Conservation (phyloP, 257 asterid genomes). For the Solanum bulbocastanum region DNA sequence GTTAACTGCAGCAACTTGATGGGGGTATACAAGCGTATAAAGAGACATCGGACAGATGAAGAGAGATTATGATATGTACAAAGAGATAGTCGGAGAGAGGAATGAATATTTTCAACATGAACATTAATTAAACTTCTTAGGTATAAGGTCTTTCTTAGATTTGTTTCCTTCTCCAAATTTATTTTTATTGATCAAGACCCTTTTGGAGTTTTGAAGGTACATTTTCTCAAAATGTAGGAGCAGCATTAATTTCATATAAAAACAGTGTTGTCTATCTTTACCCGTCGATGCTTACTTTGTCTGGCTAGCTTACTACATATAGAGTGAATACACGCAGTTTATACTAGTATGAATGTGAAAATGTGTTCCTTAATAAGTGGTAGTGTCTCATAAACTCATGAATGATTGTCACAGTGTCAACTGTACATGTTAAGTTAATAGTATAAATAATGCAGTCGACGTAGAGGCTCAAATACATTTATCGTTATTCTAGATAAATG, state of each 20-base stretch:
- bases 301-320: background rate
- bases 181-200: background rate
- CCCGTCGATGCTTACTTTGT: background rate
- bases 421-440: background rate
- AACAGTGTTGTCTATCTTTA: background rate
- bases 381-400: background rate
- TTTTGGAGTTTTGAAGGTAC: background rate
- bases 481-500: background rate
- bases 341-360: background rate
- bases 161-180: background rate
- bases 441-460: background rate
- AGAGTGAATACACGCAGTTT: background rate
- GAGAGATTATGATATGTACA: background rate
- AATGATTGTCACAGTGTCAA: background rate
- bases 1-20: slow-evolving; percentile 5
- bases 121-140: background rate
- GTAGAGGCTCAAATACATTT: background rate
- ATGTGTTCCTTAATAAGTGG: background rate
- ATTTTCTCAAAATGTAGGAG: background rate
- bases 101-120: background rate
- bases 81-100: background rate
- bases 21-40: background rate
- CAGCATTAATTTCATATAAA: background rate
- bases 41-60: background rate
- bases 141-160: background rate